Evolutionary conservation across 805 yeast species (phyloP).

Genomic region (Saturnispora halmiae): DNA sequence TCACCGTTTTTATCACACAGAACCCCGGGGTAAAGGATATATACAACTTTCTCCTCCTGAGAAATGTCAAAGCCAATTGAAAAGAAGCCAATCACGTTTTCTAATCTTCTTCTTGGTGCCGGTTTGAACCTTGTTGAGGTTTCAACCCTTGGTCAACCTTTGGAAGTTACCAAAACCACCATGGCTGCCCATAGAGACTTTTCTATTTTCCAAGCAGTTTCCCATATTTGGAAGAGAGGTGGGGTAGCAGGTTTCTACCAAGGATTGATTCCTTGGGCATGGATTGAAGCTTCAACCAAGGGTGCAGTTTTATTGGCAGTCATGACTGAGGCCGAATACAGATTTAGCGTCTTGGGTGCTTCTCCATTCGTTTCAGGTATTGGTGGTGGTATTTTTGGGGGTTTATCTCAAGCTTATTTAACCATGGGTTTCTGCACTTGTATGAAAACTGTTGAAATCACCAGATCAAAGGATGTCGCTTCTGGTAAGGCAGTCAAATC

Average conservation of each 20-base stretch:
- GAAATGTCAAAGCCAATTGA: conserved; percentile 22
- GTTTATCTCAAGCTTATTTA: conserved; percentile 90
- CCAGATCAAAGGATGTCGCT: conserved; percentile 67
- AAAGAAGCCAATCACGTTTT: conserved; percentile 79
- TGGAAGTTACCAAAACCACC: conserved; percentile 92
- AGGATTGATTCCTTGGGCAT: conserved; percentile 98
- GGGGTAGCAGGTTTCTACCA: conserved; percentile 90
- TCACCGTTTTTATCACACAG: too few relatives aligned
- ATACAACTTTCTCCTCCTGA: neutral
- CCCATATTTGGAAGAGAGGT: conserved; percentile 85
- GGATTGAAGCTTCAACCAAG: conserved; percentile 99
- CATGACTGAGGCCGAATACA: conserved; percentile 85
- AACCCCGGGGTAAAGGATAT: neutral
- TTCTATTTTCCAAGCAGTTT: conserved; percentile 55
- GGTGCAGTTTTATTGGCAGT: conserved; percentile 94
- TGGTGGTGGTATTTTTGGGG: conserved; percentile 93
- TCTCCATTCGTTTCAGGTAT: conserved; percentile 78
- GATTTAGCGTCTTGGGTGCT: conserved; percentile 53
- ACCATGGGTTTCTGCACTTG: conserved; percentile 98
- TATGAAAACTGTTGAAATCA: conserved; percentile 98
- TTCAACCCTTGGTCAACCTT: conserved; percentile 92
- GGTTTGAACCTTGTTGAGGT: conserved; percentile 88
- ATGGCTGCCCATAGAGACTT: conserved; percentile 94
- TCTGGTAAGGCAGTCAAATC: conserved; percentile 65
- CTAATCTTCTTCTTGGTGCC: conserved; percentile 89